These are phyloP conservation scores for Verticillium albo-atrum DNA, from an alignment of 2,329 filamentous ascomycete species.

Conservation along the genomic window DNA sequence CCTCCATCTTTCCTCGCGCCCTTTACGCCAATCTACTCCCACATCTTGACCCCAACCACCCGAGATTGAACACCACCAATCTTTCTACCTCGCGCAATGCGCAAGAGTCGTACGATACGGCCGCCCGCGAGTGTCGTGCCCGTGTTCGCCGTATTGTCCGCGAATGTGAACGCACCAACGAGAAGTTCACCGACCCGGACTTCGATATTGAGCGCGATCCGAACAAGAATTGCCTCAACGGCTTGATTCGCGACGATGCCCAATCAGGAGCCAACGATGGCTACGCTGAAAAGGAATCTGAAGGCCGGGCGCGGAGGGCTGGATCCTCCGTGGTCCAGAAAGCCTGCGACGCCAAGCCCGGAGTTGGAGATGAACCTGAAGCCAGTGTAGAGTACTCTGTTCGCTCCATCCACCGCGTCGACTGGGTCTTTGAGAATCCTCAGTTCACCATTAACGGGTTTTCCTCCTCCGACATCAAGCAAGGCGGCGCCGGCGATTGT, in stretches of 20 bases:
- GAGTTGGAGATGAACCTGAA: not conserved
- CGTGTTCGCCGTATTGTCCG: conserved; percentile 32
- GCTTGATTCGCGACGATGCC: conserved; percentile 16
- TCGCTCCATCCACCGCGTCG: conserved; percentile 36
- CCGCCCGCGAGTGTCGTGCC: conserved; percentile 32
- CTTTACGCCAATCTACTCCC: conserved; percentile 30
- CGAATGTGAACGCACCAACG: conserved; percentile 39
- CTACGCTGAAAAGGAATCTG: not conserved
- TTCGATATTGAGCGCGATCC: conserved; percentile 37
- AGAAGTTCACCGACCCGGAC: conserved; percentile 39
- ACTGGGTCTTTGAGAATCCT: conserved; percentile 37
- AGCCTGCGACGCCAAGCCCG: not conserved
- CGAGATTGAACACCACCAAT: conserved; percentile 13
- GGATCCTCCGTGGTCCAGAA: not conserved
- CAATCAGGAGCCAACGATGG: not conserved
- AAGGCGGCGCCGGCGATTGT: conserved; percentile 58
- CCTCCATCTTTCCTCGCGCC: conserved; percentile 36
- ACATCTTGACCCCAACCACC: conserved; percentile 19
- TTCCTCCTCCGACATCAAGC: conserved; percentile 35
- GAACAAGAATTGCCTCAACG: conserved; percentile 30
- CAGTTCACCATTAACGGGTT: conserved; percentile 35
- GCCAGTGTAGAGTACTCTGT: conserved; percentile 19
- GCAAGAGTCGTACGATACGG: conserved; percentile 35
- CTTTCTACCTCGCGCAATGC: conserved; percentile 43
- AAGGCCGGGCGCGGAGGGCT: not conserved